Evolutionary conservation across 768 basidiomycete genomes (phyloP).

Genomic region (Serpula lacrymans): DNA sequence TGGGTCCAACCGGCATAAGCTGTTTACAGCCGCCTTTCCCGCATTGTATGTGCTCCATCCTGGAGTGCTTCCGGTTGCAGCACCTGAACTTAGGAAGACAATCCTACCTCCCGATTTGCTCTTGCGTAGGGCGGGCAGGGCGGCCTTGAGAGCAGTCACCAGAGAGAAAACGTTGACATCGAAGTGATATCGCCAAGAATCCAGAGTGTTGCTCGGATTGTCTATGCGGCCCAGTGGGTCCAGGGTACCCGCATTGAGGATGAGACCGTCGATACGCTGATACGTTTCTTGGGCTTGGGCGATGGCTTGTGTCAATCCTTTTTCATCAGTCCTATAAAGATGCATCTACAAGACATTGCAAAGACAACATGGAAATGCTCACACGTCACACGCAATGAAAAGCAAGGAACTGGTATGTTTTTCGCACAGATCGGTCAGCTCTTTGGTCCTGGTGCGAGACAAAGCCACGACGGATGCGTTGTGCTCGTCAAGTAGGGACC

Average conservation of each 20-base stretch:
- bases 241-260: constrained; percentile 83
- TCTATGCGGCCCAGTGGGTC: constrained; percentile 64
- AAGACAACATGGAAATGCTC: constrained; percentile 30
- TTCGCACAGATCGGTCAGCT: constrained; percentile 49
- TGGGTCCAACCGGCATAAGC: constrained; percentile 61
- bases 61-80: constrained; percentile 60
- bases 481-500: constrained; percentile 59
- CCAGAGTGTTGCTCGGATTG: constrained; percentile 44
- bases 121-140: constrained; percentile 67
- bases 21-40: constrained; percentile 87
- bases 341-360: background rate
- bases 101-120: constrained; percentile 59
- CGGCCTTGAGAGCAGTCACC: constrained; percentile 60
- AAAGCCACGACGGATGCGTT: constrained; percentile 71
- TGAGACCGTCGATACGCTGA: constrained; percentile 66
- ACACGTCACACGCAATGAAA: constrained; percentile 73
- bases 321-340: constrained; percentile 52
- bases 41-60: constrained; percentile 86
- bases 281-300: constrained; percentile 47
- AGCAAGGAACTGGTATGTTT: constrained; percentile 41
- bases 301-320: constrained; percentile 55
- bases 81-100: constrained; percentile 84
- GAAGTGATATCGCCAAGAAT: constrained; percentile 69
- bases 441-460: constrained; percentile 66
- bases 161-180: constrained; percentile 89